Evolutionary conservation across 2,329 filamentous ascomycete species (phyloP), one percentile per base, ranked within the genome.

Genomic region (Dothiorella sarmentorum): DNA sequence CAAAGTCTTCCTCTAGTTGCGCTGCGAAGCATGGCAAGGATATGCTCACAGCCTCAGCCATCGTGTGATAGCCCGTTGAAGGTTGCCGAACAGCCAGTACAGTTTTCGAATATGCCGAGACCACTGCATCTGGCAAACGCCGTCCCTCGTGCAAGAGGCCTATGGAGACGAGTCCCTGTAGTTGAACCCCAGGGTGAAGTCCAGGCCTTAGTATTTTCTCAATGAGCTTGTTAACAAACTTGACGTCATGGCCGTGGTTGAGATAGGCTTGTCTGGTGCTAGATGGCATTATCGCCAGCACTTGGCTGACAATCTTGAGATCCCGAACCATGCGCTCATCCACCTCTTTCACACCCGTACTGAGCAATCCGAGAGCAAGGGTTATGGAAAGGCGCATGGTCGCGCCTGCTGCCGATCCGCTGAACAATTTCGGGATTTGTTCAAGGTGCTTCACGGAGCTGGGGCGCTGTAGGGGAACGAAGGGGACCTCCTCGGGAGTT

Each of bases 341-440:
- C 20, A 67, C 63, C 2, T 68, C 61, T 4, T 61, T 64, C 2
- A 60, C 61, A 18, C 62, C 62, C 1, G 64, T 66, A 59, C 67
- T 70, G 7, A 63, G 62, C 13, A 65, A 66, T 65, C 65, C 69
- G 7, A 71, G 64, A 10, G 72, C 69, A 47, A 65, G 69, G 11
- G 71, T 61, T 27, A 63, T 68, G 7, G 65, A 67, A 18, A 73
- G 45, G 17, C 65, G 66, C 11, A 71, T 67, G 11, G 68, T 71
- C 37, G 72, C 72, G 4, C 40, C 42, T 18, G 47, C 38, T 20
- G 22, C 26, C 5, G 29, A 31, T 18, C 38, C 42, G 20, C 22
- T 20, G 24, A 60, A 60, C 18, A 56, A n/a, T 13, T 40, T 33
- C 11, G 51, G 38, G n/a, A 49, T 49, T 11, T 58, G 38, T 10